Evolutionary conservation across 1,139 yeast species (phyloP).

Genomic region (Debaryomyces nepalensis): DNA sequence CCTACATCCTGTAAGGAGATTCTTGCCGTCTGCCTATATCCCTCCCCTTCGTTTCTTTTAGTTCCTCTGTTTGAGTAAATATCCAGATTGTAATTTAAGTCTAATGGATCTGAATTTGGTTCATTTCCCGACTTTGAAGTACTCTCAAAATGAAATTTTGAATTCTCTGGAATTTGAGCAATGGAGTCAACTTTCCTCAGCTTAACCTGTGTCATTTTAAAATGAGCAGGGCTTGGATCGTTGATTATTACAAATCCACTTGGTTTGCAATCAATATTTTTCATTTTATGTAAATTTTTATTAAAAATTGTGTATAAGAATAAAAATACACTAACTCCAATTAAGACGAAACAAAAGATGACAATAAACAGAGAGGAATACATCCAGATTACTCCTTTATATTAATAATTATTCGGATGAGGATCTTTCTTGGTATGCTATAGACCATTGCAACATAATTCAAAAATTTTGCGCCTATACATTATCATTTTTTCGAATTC

Average conservation of each 20-base stretch:
- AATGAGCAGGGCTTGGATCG: background rate
- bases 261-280: background rate
- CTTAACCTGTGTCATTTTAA: background rate
- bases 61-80: background rate
- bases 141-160: slow-evolving; percentile 1
- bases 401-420: background rate
- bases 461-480: slow-evolving; percentile 3
- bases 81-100: background rate
- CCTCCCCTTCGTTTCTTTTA: background rate
- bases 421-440: slow-evolving; percentile 8
- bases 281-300: slow-evolving; percentile 2
- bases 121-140: background rate
- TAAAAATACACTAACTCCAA: background rate
- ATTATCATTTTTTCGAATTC: no score
- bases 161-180: background rate
- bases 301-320: background rate
- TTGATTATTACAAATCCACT: background rate
- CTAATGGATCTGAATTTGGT: background rate
- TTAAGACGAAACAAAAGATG: background rate
- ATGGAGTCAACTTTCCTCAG: background rate
- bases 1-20: background rate
- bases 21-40: background rate
- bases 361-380: background rate
- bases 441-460: slow-evolving; percentile 8
- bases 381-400: slow-evolving; percentile 5